Evolutionary conservation across 2,329 filamentous ascomycete genomes (phyloP), one percentile per base, ranked within the genome.

Genomic region (Colletotrichum godetiae): DNA sequence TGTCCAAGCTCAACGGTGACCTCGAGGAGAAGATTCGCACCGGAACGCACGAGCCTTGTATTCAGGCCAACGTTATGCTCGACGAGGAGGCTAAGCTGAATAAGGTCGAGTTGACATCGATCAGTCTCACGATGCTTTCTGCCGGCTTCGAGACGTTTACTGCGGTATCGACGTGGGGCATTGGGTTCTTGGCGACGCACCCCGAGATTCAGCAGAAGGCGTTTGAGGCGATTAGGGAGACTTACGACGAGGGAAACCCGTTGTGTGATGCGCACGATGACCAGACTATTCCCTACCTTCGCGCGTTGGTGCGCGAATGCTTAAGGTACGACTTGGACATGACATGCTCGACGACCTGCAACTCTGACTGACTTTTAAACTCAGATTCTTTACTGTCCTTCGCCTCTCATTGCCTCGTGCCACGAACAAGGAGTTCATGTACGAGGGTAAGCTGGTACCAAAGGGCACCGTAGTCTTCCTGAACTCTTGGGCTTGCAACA

Each of bases 201-300:
- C 79, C 72, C 6, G 78, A 79, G 46, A 76, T 80, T 5, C 79
- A 80, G 62, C 70, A 78, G 22, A 80, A 77, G 57, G 78, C 78
- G 0, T 79, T 77, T 12, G 73, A 75, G 7, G 76, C 76, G 1
- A 78, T 79, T 49, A 85, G 85, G 79, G 84, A 85, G 56, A 90
- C 90, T 0, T 95, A 95, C 76, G 93, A 93, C 0, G 82, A 94
- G 73, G 90, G 91, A 58, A 92, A 95, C 69, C 92, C 93, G 1
- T n/a, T 96, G 93, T 92, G 89, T 92, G 76, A 89, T 87, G 76
- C 95, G 93, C 73, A 86, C 94, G 0, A 79, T 89, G 93, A 95
- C 79, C 93, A 95, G 78, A 94, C 93, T 78, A 88, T 94, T 0
- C 90, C 92, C 0, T 97, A 95, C 80, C 85, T 97, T 73, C 94